Conservation (phyloP, 345 rosid genomes). For the Kernera saxatilis region DNA sequence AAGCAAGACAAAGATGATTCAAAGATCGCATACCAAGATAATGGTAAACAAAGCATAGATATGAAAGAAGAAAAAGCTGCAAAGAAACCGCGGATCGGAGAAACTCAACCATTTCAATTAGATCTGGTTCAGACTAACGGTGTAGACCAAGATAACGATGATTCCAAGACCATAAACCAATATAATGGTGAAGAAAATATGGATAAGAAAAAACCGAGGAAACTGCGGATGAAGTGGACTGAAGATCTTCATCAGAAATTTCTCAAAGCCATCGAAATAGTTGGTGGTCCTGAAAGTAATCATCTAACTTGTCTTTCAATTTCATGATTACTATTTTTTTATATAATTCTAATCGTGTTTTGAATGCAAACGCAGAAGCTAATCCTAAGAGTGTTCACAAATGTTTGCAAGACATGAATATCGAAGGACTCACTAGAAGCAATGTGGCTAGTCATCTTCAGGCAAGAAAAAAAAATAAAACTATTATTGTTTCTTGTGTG, state of each 20-base stretch:
- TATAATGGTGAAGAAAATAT: not conserved
- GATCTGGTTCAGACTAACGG: not conserved
- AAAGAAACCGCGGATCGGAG: not conserved
- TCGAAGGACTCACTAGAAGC: conserved; percentile 12
- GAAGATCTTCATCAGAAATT: conserved; percentile 4
- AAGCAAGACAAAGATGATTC: not conserved
- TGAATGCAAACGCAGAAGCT: conserved; percentile 15
- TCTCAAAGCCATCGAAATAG: not conserved
- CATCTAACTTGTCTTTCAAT: not conserved
- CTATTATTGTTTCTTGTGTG: not conserved
- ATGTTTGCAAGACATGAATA: not conserved
- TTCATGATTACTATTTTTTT: not conserved
- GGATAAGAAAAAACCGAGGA: not conserved
- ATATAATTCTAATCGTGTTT: not conserved
- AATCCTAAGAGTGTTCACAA: not conserved
- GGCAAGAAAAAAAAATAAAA: not conserved
- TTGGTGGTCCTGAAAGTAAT: conserved; percentile 23
- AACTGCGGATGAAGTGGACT: conserved; percentile 9
- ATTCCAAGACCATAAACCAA: not conserved
- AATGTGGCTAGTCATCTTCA: conserved; percentile 27
- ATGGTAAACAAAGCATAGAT: not conserved
- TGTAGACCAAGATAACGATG: not conserved
- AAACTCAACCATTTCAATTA: not conserved
- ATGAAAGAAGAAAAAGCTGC: not conserved
- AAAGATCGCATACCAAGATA: not conserved